These are phyloP conservation scores for Zostera marina DNA, from an alignment of 116 monocot genomes.

Conservation along the genomic window DNA sequence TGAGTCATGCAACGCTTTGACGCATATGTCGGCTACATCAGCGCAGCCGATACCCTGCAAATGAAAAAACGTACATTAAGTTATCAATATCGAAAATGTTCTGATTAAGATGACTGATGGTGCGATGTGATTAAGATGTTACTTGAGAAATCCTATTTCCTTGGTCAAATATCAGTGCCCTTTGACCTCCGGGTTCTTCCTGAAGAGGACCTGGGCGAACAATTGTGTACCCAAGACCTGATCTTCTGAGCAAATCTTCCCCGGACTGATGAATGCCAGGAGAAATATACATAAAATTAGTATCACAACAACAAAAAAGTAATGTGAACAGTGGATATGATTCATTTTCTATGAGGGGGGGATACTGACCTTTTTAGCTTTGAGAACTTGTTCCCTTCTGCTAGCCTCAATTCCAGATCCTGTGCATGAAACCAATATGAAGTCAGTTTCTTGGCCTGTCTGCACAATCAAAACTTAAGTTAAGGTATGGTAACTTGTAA, in stretches of 20 bases:
- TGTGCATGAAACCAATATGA: constrained; percentile 87
- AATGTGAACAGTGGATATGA: background rate
- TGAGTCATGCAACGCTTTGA: constrained; percentile 93
- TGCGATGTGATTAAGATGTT: background rate
- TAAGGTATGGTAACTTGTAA: too few species aligned
- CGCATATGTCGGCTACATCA: constrained; percentile 98
- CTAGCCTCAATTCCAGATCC: constrained; percentile 69
- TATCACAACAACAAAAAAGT: too few species aligned
- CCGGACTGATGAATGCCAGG: constrained; percentile 39
- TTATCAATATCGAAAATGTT: background rate
- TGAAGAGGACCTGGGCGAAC: constrained; percentile 88
- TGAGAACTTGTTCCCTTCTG: constrained; percentile 90
- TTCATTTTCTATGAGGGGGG: background rate
- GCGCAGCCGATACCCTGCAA: constrained; percentile 90
- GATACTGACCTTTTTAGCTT: constrained; percentile 78
- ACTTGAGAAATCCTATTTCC: constrained; percentile 96
- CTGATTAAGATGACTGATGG: background rate
- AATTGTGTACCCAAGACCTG: constrained; percentile 96
- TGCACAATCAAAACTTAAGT: constrained; percentile 13
- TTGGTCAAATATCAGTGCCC: constrained; percentile 96
- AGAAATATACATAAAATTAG: background rate
- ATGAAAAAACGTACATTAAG: background rate
- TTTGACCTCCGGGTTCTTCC: constrained; percentile 98
- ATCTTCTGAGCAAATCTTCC: constrained; percentile 86
- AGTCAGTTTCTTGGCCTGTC: constrained; percentile 95